These are phyloP conservation scores for Aspergillus steynii DNA, from an alignment of 495 filamentous ascomycete species.

Conservation along the genomic window DNA sequence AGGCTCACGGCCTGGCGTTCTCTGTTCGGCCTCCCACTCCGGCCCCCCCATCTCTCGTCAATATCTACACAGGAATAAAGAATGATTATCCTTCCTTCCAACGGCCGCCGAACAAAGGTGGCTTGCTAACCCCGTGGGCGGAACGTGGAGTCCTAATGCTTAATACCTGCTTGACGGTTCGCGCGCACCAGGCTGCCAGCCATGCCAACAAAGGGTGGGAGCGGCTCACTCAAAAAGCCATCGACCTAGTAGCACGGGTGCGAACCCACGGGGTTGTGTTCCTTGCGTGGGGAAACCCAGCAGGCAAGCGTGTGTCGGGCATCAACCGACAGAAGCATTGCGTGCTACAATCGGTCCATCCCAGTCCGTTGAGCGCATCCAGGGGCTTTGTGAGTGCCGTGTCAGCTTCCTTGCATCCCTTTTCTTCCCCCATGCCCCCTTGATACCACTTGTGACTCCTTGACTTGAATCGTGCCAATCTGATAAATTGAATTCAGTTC, in stretches of 20 bases:
- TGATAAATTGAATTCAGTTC: constrained; percentile 50
- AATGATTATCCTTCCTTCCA: constrained; percentile 84
- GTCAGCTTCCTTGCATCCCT: constrained; percentile 20
- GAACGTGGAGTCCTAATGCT: constrained; percentile 87
- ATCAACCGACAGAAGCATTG: constrained; percentile 71
- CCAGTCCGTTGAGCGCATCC: constrained; percentile 80
- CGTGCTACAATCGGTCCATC: constrained; percentile 84
- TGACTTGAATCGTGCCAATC: neutral
- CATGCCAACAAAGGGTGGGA: constrained; percentile 90
- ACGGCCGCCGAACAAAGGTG: constrained; percentile 70
- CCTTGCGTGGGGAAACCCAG: constrained; percentile 86
- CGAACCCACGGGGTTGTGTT: constrained; percentile 85
- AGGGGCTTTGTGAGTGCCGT: constrained; percentile 63
- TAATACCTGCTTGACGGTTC: constrained; percentile 91
- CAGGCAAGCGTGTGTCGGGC: constrained; percentile 68
- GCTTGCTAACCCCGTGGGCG: constrained; percentile 89
- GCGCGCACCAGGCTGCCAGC: constrained; percentile 79
- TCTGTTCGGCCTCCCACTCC: constrained; percentile 85
- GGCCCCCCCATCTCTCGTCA: constrained; percentile 82
- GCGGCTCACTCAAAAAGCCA: constrained; percentile 82
- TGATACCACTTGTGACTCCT: neutral
- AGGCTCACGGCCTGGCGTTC: constrained; percentile 95
- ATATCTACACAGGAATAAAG: constrained; percentile 85
- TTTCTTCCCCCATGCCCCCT: constrained; percentile 7
- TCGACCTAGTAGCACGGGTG: constrained; percentile 77